Base-by-base conservation (phyloP, 2,329 filamentous ascomycete genomes). In the Trichoderma asperellum region DNA sequence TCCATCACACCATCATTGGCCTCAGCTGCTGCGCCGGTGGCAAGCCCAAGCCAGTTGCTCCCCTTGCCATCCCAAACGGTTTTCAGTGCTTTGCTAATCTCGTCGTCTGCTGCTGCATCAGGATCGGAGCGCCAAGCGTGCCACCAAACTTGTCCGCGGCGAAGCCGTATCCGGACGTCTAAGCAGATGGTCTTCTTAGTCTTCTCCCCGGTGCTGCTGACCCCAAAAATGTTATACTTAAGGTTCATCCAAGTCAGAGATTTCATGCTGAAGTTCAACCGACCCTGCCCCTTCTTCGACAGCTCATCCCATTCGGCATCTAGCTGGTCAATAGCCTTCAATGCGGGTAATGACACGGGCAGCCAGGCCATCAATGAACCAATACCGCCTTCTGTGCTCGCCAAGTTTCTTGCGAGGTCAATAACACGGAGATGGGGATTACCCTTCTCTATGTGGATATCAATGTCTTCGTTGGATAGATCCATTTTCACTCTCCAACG, bases 351-450 rank as follows among this genome's bases (percentile, higher is more conserved):
- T 7, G 91, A 90, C 24, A 84, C 77, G 1, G 85, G 84, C 34
- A 92, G 80, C 75, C 82, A 89, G 70, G 78, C 80, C 74, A 82
- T 88, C 78, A 83, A 86, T 73, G 74, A 84, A 74, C 79, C 84
- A 75, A 82, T 92, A 74, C 76, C 85, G 64, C 77, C 81, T 49
- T 83, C 76, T 52, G 83, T 81, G 75, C 91, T 91, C 70, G 89
- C 84, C 8, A 89, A 80, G 4, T 80, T 82, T 65, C 84, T 84
- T 70, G 93, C 82, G 56, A 87, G 81, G 72, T 89, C 87, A 24
- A 85, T 79, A 14, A 91, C 84, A 21, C 89, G 86, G 56, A 90
- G 81, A 74, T 94, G 91, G 2, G 92, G 91, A 73, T 92, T 93
- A 14, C 83, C 83, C 16, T 81, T 80, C 52, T 89, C 84, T 24